Base-by-base conservation (phyloP, 768 basidiomycete species). In the Tulasnella sp. region DNA sequence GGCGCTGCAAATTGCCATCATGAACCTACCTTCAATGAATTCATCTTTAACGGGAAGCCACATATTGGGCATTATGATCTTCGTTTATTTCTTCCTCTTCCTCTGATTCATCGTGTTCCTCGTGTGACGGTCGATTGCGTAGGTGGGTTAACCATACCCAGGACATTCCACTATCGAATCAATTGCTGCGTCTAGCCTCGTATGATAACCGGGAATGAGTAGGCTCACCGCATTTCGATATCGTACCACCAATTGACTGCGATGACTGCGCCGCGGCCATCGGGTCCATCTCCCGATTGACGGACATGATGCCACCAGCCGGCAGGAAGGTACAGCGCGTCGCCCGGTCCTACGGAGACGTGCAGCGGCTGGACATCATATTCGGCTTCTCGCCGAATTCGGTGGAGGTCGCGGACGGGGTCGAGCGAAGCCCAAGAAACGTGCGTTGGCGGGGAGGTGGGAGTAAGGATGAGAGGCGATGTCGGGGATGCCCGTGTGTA, bases 261-360 rank as follows among this genome's bases (percentile, higher is more conserved):
- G 58, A 90, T 78, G 23, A 58, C 57, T 9, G 61, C 53, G 14
- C 62, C 63, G 8, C 59, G 55, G 3, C 46, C 1, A 78, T 81
- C 21, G 73, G 71, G 59, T 74, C 37, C 54, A 14, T 19, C 71
- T 3, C 74, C 76, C 3, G 76, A 71, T 66, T 96, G 92, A 37
- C 79, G 75, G 34, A 94, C 89, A 64, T 87, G 78, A 66, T 94
- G 92, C 84, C 85, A 94, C 93, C 93, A 96, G 0, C 88, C 83
- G 4, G 84, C 78, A n/a, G 93, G 93, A 17, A 96, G 78, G 68
- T 90, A 94, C 17, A 96, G 69, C 0, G 84, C 81, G 62, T 93
- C 84, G 3, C 92, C 91, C 5, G 79, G 77, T 3, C 70, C 60
- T 6, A 96, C 65, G 0, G 78, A 79, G 23, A 93, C 74, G 11